These are phyloP conservation scores for Monascus purpureus DNA, from an alignment of 495 filamentous ascomycete genomes.

Conservation along the genomic window DNA sequence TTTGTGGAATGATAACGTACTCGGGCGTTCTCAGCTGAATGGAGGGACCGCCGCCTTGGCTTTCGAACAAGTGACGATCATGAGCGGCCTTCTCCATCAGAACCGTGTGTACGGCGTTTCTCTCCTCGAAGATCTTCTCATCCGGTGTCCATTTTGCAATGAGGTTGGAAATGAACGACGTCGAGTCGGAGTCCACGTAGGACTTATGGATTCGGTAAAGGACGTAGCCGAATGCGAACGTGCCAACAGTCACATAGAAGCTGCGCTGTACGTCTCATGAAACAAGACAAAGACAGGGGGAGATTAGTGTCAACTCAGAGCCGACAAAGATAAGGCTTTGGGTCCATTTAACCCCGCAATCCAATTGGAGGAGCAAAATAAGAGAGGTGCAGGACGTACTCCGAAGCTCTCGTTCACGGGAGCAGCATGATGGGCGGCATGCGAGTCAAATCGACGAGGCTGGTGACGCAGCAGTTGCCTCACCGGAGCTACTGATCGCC, in stretches of 20 bases:
- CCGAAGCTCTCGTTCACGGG: slow-evolving; percentile 50
- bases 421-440: slow-evolving; percentile 27
- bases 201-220: slow-evolving; percentile 39
- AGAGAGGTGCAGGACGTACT: slow-evolving; percentile 31
- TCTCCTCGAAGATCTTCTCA: slow-evolving; percentile 38
- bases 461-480: slow-evolving; percentile 31
- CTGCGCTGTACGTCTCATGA: slow-evolving; percentile 35
- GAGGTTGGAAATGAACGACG: slow-evolving; percentile 40
- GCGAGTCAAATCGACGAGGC: slow-evolving; percentile 30
- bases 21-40: slow-evolving; percentile 51
- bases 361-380: slow-evolving; percentile 7
- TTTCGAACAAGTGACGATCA: slow-evolving; percentile 53
- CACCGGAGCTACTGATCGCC: slow-evolving; percentile 27
- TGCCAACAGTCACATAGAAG: slow-evolving; percentile 51
- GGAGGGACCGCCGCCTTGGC: slow-evolving; percentile 28
- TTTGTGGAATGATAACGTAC: slow-evolving; percentile 32
- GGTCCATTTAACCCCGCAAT: background rate
- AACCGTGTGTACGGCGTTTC: slow-evolving; percentile 48
- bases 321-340: background rate
- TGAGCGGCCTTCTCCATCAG: slow-evolving; percentile 56
- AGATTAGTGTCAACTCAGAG: slow-evolving; percentile 2
- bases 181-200: slow-evolving; percentile 30
- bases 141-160: slow-evolving; percentile 39
- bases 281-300: background rate
- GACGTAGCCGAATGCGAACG: slow-evolving; percentile 40